A percentile compares a stretch with the other conserved stretches of the same genome.
These are phyloP conservation scores for Dendrobium chrysotoxum DNA, from an alignment of 106 monocot species.

Conservation along the genomic window DNA sequence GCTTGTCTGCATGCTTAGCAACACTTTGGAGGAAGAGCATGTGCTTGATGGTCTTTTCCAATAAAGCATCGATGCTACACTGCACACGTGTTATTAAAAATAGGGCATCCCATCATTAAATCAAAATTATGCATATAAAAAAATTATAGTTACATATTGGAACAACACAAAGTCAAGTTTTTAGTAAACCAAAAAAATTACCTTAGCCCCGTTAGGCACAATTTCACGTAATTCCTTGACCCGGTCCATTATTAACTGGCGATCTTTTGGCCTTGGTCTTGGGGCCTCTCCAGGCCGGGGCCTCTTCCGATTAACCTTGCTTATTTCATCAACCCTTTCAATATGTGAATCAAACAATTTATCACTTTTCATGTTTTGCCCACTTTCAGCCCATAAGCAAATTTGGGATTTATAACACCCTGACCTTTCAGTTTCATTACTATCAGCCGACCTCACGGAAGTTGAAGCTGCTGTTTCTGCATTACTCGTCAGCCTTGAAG, in stretches of 20 bases:
- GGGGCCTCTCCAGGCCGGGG: slow-evolving; percentile 74
- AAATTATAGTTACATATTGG: not conserved
- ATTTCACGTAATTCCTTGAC: slow-evolving; percentile 93
- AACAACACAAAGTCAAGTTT: not conserved
- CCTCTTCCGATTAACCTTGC: slow-evolving; percentile 59
- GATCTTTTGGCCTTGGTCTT: slow-evolving; percentile 85
- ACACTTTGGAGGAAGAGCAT: slow-evolving; percentile 94
- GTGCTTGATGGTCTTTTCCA: slow-evolving; percentile 93
- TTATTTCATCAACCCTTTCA: slow-evolving; percentile 28
- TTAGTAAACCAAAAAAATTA: slow-evolving; percentile 6
- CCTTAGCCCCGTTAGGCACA: slow-evolving; percentile 92
- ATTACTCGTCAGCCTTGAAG: slow-evolving; percentile 15
- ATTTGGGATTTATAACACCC: slow-evolving; percentile 56
- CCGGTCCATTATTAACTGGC: slow-evolving; percentile 97
- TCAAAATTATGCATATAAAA: not conserved
- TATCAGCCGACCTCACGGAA: slow-evolving; percentile 27
- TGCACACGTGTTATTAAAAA: slow-evolving; percentile 17
- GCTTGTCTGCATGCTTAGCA: slow-evolving; percentile 76
- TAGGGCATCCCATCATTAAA: not conserved
- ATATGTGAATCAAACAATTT: slow-evolving; percentile 21
- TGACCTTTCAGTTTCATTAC: slow-evolving; percentile 22
- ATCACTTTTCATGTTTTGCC: slow-evolving; percentile 32
- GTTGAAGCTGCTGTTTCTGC: slow-evolving; percentile 20
- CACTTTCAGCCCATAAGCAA: slow-evolving; percentile 59
- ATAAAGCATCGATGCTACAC: slow-evolving; percentile 88